A percentile compares a stretch with the other conserved stretches of the same genome.
Conservation (phyloP, 176 grass and related monocot genomes). For the Paspalum vaginatum region DNA sequence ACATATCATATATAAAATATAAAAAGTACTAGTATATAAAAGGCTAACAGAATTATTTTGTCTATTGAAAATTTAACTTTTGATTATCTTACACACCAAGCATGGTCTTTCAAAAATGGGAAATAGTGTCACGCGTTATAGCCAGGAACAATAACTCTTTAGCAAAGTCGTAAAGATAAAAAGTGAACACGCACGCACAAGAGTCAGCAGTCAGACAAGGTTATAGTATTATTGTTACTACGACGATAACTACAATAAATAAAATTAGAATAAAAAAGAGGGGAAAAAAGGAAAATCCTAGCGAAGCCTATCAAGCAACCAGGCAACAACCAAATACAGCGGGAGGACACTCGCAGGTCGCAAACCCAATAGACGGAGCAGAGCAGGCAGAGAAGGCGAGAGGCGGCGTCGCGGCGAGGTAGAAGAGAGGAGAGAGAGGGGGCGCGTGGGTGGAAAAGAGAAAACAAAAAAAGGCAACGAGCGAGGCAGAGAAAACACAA, state of each 20-base stretch:
- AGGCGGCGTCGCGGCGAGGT: conserved; percentile 24
- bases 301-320: conserved; percentile 23
- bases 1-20: neutral
- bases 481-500: conserved; percentile 49
- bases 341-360: conserved; percentile 37
- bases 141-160: neutral
- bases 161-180: conserved; percentile 36
- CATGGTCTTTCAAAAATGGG: neutral
- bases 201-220: conserved; percentile 35
- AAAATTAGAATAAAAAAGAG: neutral
- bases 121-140: neutral
- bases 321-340: conserved; percentile 36
- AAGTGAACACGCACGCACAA: conserved; percentile 21
- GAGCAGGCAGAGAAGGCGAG: conserved; percentile 1
- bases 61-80: neutral
- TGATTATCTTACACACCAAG: neutral
- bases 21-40: too few relatives aligned
- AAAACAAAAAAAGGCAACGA: conserved; percentile 31
- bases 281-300: conserved; percentile 13
- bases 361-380: conserved; percentile 25
- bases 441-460: conserved; percentile 13
- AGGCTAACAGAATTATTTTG: neutral
- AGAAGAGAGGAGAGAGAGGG: neutral
- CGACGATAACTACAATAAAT: neutral
- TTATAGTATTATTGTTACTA: conserved; percentile 28